phyloP scores from a whole-genome alignment of 2,329 filamentous ascomycete species.

The Aureobasidium leucospermi region DNA sequence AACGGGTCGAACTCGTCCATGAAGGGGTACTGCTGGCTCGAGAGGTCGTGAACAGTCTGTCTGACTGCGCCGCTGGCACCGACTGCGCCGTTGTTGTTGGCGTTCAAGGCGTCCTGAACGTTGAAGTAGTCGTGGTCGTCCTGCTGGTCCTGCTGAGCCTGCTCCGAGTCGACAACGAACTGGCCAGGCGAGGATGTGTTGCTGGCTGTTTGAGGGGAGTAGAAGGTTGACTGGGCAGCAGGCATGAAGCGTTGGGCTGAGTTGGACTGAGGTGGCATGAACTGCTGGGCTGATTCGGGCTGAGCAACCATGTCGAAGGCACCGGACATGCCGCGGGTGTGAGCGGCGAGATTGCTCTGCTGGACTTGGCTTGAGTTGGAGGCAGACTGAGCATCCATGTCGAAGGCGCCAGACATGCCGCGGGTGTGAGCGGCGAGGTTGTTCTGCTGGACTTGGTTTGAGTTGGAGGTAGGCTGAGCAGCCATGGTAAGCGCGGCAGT shows the following conservation, averaged over 20 bases:
- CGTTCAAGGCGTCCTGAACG: neutral
- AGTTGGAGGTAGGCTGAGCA: neutral
- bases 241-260: neutral
- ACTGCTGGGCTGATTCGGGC: neutral
- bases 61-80: conserved; percentile 4
- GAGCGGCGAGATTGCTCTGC: neutral
- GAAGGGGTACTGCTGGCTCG: conserved; percentile 15
- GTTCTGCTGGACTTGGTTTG: neutral
- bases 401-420: no score
- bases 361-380: neutral
- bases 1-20: conserved; percentile 19
- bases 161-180: neutral
- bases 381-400: neutral
- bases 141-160: neutral
- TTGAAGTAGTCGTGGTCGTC: neutral
- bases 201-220: neutral
- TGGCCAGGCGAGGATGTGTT: neutral
- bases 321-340: neutral
- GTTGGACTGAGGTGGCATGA: neutral
- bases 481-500: conserved; percentile 20
- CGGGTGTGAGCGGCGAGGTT: neutral
- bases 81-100: conserved; percentile 6
- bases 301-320: neutral
- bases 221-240: neutral
- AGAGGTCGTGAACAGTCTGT: conserved; percentile 11